Evolutionary conservation across 345 rosid genomes (phyloP).

Genomic region (Euphorbia peplus): DNA sequence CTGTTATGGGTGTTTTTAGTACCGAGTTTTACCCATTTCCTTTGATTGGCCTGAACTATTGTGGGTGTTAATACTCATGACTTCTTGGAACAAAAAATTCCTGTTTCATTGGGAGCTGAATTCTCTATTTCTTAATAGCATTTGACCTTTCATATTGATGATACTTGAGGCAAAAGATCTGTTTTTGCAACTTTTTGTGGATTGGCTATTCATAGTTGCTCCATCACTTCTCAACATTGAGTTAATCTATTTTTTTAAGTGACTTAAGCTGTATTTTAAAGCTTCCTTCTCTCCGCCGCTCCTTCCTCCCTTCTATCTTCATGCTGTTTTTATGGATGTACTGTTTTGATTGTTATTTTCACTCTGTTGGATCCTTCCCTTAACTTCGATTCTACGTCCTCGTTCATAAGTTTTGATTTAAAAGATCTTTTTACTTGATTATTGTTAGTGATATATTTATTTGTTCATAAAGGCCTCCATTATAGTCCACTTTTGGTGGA

Average conservation of each 20-base stretch:
- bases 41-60: neutral
- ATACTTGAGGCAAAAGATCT: neutral
- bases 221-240: neutral
- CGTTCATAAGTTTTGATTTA: neutral
- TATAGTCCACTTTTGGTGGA: neutral
- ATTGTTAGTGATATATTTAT: neutral
- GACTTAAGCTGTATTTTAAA: neutral
- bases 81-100: neutral
- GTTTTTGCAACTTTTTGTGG: neutral
- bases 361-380: neutral
- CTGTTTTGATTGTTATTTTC: neutral
- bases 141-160: neutral
- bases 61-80: neutral
- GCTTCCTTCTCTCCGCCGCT: neutral
- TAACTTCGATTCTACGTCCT: neutral
- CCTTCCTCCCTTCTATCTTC: neutral
- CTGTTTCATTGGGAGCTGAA: conserved; percentile 5
- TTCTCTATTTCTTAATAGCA: neutral
- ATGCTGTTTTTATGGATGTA: neutral
- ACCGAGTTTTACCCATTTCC: neutral
- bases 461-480: neutral
- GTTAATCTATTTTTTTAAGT: neutral
- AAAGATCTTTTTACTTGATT: neutral
- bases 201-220: neutral
- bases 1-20: neutral